Percentiles rank a stretch among this genome's conserved stretches.
Conservation (phyloP, 2,329 filamentous ascomycete species). For the Tolypocladium guangdongense region DNA sequence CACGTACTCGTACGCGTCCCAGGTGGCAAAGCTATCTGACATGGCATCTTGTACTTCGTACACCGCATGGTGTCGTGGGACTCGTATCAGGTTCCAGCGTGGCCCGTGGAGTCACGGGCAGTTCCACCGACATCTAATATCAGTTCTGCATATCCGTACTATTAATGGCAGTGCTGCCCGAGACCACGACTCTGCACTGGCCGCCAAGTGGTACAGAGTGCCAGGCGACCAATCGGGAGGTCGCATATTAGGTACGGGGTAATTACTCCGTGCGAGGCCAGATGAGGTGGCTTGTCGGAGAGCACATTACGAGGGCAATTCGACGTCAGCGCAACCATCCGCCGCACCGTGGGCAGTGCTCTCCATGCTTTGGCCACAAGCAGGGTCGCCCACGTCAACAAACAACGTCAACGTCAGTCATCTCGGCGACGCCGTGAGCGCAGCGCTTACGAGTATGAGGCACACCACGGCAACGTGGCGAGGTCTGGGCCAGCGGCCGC, state of each 20-base stretch:
- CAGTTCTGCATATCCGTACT: too few species aligned
- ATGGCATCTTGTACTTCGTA: background rate
- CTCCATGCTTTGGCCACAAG: background rate
- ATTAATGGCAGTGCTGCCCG: too few species aligned
- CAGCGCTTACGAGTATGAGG: background rate
- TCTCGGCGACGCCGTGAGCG: background rate
- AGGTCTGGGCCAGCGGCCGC: background rate
- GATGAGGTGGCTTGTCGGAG: background rate
- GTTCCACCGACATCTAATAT: too few species aligned
- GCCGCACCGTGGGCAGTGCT: background rate
- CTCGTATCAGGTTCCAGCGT: background rate
- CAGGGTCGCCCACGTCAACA: background rate
- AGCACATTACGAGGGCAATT: background rate
- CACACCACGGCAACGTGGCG: background rate
- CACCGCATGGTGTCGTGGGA: background rate
- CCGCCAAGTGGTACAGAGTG: background rate
- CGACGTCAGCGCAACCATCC: background rate
- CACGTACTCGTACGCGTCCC: background rate
- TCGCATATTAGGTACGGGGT: too few species aligned
- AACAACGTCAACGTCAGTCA: background rate
- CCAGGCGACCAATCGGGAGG: background rate
- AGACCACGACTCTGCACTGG: background rate
- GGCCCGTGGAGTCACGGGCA: background rate
- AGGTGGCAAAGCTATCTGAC: background rate
- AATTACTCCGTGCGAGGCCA: background rate